phyloP scores from a whole-genome alignment of 108 stramenopile genomes.

The Fistulifera solaris region DNA sequence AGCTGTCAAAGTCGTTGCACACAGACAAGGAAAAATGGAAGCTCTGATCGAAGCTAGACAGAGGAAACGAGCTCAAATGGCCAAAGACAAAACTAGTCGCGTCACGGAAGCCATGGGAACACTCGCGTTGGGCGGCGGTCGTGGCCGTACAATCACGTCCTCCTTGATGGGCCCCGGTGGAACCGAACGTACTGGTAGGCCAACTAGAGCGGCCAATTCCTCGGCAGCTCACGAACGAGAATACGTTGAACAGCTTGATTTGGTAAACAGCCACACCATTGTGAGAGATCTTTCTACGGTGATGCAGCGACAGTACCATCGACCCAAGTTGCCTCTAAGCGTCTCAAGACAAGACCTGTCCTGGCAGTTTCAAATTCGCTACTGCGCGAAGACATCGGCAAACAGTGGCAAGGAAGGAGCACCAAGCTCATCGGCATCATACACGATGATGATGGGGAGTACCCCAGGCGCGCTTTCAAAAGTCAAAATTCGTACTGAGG shows the following conservation, averaged over 20 bases:
- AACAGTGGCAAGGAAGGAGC: conserved; percentile 14
- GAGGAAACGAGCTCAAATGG: conserved; percentile 70
- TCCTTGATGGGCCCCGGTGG: conserved; percentile 86
- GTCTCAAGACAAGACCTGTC: conserved; percentile 49
- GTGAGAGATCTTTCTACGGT: conserved; percentile 52
- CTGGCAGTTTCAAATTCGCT: conserved; percentile 80
- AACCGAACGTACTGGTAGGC: conserved; percentile 79
- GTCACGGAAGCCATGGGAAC: conserved; percentile 75
- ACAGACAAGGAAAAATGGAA: conserved; percentile 54
- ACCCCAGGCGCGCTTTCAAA: conserved; percentile 58
- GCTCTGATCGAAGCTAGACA: conserved; percentile 61
- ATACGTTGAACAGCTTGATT: conserved; percentile 79
- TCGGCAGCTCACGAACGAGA: conserved; percentile 58
- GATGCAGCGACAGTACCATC: conserved; percentile 67
- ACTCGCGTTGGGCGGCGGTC: conserved; percentile 49
- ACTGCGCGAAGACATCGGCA: conserved; percentile 23
- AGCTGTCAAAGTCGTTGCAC: conserved; percentile 35
- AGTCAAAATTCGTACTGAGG: conserved; percentile 65
- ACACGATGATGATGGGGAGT: conserved; percentile 54
- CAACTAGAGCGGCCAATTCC: conserved; percentile 39
- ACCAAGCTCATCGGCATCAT: conserved; percentile 35
- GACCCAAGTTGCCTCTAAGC: conserved; percentile 57
- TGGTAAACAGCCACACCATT: conserved; percentile 65
- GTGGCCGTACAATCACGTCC: conserved; percentile 76
- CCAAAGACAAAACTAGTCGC: conserved; percentile 79